Evolutionary conservation across 345 rosid species (phyloP).

Genomic region (Brassica rapa): DNA sequence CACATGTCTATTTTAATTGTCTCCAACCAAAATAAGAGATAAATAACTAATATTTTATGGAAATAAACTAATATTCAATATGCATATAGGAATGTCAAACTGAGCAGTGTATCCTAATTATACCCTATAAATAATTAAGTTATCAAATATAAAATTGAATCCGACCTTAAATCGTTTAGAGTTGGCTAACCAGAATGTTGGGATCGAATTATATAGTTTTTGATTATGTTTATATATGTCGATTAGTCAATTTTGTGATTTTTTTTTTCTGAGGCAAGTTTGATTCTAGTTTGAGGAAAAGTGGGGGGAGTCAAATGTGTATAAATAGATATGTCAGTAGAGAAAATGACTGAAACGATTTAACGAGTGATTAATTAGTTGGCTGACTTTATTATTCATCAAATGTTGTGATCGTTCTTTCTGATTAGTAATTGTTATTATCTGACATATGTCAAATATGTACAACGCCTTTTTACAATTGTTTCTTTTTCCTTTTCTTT

Average conservation of each 20-base stretch:
- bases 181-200: slow-evolving; percentile 21
- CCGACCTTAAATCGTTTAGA: background rate
- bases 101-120: background rate
- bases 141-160: background rate
- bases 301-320: slow-evolving; percentile 11
- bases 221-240: background rate
- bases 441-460: slow-evolving; percentile 13
- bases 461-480: background rate
- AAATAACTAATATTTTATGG: background rate
- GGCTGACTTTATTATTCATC: slow-evolving; percentile 28
- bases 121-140: background rate
- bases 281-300: background rate
- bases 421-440: background rate
- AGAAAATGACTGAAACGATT: slow-evolving; percentile 25
- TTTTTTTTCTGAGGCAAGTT: background rate
- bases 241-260: slow-evolving; percentile 7
- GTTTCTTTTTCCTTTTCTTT: background rate
- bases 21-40: slow-evolving; percentile 2
- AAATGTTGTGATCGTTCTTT: slow-evolving; percentile 16
- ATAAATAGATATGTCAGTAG: slow-evolving; percentile 19
- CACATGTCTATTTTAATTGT: slow-evolving; percentile 5
- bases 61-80: background rate
- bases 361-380: slow-evolving; percentile 35
- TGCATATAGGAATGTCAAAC: background rate
- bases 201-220: slow-evolving; percentile 8